These are phyloP conservation scores for Corymbia calophylla DNA, from an alignment of 441 rosid genomes.

Conservation along the genomic window DNA sequence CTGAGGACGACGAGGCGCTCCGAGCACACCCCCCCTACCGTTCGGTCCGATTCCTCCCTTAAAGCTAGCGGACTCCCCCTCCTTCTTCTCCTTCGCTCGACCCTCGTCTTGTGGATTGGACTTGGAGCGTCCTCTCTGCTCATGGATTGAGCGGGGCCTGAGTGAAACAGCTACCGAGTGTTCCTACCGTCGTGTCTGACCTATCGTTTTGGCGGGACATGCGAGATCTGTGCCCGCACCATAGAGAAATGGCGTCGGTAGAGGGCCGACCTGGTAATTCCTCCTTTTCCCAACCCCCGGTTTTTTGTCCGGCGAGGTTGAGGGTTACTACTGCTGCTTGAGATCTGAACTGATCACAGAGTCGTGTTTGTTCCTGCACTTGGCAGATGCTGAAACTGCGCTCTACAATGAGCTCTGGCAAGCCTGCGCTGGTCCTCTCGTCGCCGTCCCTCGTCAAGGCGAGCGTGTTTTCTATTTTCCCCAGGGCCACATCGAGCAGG, in stretches of 20 bases:
- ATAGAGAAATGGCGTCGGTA: not conserved
- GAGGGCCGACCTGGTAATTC: not conserved
- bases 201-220: not conserved
- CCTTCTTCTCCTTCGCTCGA: not conserved
- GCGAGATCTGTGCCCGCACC: not conserved
- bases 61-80: not conserved
- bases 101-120: not conserved
- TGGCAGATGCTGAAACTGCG: slow-evolving; percentile 64
- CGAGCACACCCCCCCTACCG: not conserved
- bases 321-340: not conserved
- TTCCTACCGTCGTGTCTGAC: not conserved
- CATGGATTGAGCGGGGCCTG: not conserved
- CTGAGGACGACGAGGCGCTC: not conserved
- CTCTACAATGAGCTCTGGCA: slow-evolving; percentile 94
- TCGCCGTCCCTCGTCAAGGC: slow-evolving; percentile 78
- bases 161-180: not conserved
- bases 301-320: not conserved
- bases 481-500: slow-evolving; percentile 99
- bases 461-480: slow-evolving; percentile 94
- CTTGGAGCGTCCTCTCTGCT: not conserved
- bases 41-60: not conserved
- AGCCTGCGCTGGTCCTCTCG: slow-evolving; percentile 98
- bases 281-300: not conserved
- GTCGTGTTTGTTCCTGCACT: slow-evolving; percentile 18
- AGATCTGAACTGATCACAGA: slow-evolving; percentile 2